phyloP scores from a whole-genome alignment of 352 stramenopile genomes.

The Phytophthora hibernalis region DNA sequence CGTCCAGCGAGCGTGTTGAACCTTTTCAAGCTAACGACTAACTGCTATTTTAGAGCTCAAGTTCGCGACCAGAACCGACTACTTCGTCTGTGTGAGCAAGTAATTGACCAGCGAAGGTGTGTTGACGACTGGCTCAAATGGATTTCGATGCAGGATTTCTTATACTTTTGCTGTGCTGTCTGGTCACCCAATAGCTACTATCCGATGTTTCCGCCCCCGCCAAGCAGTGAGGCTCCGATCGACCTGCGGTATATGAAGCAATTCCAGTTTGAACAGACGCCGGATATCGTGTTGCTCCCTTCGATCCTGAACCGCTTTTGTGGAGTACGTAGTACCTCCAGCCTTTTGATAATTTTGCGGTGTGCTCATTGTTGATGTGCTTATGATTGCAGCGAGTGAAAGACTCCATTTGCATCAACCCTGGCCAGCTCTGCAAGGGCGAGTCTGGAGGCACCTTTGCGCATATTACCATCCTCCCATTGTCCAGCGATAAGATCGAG shows the following conservation, averaged over 20 bases:
- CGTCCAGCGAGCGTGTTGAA: not conserved
- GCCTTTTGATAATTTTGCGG: not conserved
- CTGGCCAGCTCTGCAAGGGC: slow-evolving; percentile 93
- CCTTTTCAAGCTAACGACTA: not conserved
- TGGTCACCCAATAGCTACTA: slow-evolving; percentile 60
- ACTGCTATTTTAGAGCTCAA: slow-evolving; percentile 45
- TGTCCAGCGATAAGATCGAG: slow-evolving; percentile 82
- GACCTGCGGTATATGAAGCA: slow-evolving; percentile 93
- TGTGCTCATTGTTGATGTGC: slow-evolving; percentile 20
- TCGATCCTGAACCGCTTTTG: slow-evolving; percentile 94
- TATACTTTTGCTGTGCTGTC: not conserved
- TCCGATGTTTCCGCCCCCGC: slow-evolving; percentile 78
- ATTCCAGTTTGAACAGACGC: slow-evolving; percentile 92
- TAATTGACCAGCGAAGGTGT: slow-evolving; percentile 84
- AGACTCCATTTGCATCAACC: slow-evolving; percentile 96
- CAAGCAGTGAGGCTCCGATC: slow-evolving; percentile 79
- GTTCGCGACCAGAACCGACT: slow-evolving; percentile 72
- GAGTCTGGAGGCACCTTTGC: slow-evolving; percentile 95
- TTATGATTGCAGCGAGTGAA: slow-evolving; percentile 73
- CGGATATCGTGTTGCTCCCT: slow-evolving; percentile 96
- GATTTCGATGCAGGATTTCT: not conserved
- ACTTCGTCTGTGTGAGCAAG: slow-evolving; percentile 78
- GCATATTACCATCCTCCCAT: slow-evolving; percentile 91
- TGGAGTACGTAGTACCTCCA: slow-evolving; percentile 58
- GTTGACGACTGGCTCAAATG: not conserved